Percentiles rank a stretch among this genome's conserved stretches.
Evolutionary conservation across 2,329 filamentous ascomycete species (phyloP).

Genomic region (Pezicula rhizophila): DNA sequence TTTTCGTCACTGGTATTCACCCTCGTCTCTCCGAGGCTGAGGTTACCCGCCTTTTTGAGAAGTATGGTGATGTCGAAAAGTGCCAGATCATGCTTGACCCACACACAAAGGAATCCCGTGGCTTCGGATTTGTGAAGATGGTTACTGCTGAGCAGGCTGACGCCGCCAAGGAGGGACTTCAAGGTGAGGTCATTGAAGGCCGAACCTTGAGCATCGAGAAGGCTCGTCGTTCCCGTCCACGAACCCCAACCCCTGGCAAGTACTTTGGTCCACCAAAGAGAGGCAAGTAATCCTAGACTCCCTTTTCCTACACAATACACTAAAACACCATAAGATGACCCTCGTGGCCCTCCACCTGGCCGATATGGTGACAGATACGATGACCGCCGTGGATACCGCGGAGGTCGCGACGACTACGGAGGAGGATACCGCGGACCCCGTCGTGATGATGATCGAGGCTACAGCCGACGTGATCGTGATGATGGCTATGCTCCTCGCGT

Average conservation of each 20-base stretch:
- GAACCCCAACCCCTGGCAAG: slow-evolving; percentile 95
- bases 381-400: slow-evolving; percentile 46
- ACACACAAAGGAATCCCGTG: slow-evolving; percentile 96
- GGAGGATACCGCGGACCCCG: slow-evolving; percentile 40
- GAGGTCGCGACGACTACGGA: slow-evolving; percentile 52
- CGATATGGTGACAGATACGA: slow-evolving; percentile 54
- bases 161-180: slow-evolving; percentile 90
- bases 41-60: slow-evolving; percentile 92
- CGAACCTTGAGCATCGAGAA: slow-evolving; percentile 98
- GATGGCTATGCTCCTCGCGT: slow-evolving; percentile 21
- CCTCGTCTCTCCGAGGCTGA: slow-evolving; percentile 85
- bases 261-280: slow-evolving; percentile 98
- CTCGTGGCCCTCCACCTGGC: slow-evolving; percentile 38
- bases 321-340: slow-evolving; percentile 43
- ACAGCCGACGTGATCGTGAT: slow-evolving; percentile 29
- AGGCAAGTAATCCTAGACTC: slow-evolving; percentile 57
- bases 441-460: slow-evolving; percentile 32
- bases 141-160: slow-evolving; percentile 90
- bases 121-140: slow-evolving; percentile 99
- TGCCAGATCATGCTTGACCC: slow-evolving; percentile 99
- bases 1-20: slow-evolving; percentile 98
- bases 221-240: slow-evolving; percentile 87
- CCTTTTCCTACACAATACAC: slow-evolving; percentile 27
- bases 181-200: slow-evolving; percentile 91
- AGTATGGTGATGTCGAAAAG: slow-evolving; percentile 97